Base-by-base conservation (phyloP, 2,329 filamentous ascomycete species). In the Diaporthe humulicola region DNA sequence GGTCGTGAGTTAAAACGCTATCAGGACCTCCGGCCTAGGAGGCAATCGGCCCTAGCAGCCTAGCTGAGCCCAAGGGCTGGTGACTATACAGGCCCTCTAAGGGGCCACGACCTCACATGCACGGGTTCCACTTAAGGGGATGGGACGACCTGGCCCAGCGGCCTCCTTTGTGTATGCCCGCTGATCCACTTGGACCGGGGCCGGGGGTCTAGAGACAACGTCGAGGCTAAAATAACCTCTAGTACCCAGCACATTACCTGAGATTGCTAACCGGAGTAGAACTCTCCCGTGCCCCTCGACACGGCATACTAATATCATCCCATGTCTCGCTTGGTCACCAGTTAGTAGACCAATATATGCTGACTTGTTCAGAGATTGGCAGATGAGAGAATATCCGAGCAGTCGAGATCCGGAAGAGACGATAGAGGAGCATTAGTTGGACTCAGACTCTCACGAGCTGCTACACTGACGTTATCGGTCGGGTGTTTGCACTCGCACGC, bases 51-150 rank as follows among this genome's bases (percentile, higher is more conserved):
- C n/a, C n/a, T n/a, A n/a, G n/a, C n/a, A n/a, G n/a, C n/a, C 45
- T 52, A 38, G 45, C 48, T 8, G 28, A 52, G 64, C 60, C 22
- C 14, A 38, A 50, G 45, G 64, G 45, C 5, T 52, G 14, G n/a
- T 52, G 64, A 52, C 64, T 67, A 67, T 67, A 7, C 30, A 52
- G 64, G 45, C 64, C 45, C 64, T 67, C 64, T 67, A 67, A 67
- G 64, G 64, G 45, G 64, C 64, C 64, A 67, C 64, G 64, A 33
- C 17, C 61, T 50, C 42, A 50, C 36, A 6, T 42, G 58, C n/a
- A 28, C 14, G 9, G 64, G 64, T 38, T 52, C 64, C 64, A 67
- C 64, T 52, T 67, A 52, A 67, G 64, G 64, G 64, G 64, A 52
- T 52, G 33, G n/a, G 22, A 67, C 22, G 28, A 33, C 38, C 45